Percentiles rank a stretch among this genome's conserved stretches.
phyloP scores from a whole-genome alignment of 2,329 filamentous ascomycete species.

The Stemphylium vesicarium region DNA sequence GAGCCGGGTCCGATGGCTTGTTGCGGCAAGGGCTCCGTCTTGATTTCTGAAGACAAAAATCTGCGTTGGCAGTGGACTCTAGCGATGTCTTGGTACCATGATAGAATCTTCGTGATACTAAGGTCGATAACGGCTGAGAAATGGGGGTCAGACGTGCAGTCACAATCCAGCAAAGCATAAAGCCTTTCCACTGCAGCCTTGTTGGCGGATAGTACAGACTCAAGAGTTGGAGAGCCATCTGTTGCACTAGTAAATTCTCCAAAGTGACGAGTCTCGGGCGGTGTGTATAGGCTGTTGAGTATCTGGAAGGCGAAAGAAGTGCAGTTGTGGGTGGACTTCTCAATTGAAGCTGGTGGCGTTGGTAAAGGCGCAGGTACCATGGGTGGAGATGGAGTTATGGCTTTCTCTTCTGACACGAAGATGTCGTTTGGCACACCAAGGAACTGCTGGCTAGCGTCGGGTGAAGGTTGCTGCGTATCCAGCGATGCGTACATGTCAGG shows the following conservation, averaged over 20 bases:
- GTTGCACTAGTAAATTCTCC: conserved; percentile 35
- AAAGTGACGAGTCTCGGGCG: conserved; percentile 32
- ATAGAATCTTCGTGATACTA: conserved; percentile 45
- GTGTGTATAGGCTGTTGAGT: conserved; percentile 43
- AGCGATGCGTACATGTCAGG: conserved; percentile 39
- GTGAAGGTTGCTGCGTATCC: conserved; percentile 32
- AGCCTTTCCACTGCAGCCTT: conserved; percentile 45
- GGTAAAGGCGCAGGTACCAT: conserved; percentile 39
- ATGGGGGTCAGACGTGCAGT: conserved; percentile 46
- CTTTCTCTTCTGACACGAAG: conserved; percentile 31
- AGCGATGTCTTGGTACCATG: conserved; percentile 46
- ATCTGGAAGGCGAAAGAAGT: conserved; percentile 46
- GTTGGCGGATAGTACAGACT: conserved; percentile 41
- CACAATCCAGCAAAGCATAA: conserved; percentile 40
- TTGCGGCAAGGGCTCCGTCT: conserved; percentile 37
- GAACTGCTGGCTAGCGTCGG: conserved; percentile 32
- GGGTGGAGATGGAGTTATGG: conserved; percentile 31
- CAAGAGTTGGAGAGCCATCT: conserved; percentile 38
- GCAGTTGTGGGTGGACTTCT: conserved; percentile 41
- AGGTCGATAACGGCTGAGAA: conserved; percentile 47
- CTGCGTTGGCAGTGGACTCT: conserved; percentile 27
- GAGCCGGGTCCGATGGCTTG: conserved; percentile 32
- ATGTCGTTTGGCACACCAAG: conserved; percentile 32
- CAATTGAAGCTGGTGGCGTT: conserved; percentile 32
- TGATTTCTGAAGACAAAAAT: conserved; percentile 28